Evolutionary conservation across 768 basidiomycete species (phyloP).

Genomic region (Antrodiella citrinella): DNA sequence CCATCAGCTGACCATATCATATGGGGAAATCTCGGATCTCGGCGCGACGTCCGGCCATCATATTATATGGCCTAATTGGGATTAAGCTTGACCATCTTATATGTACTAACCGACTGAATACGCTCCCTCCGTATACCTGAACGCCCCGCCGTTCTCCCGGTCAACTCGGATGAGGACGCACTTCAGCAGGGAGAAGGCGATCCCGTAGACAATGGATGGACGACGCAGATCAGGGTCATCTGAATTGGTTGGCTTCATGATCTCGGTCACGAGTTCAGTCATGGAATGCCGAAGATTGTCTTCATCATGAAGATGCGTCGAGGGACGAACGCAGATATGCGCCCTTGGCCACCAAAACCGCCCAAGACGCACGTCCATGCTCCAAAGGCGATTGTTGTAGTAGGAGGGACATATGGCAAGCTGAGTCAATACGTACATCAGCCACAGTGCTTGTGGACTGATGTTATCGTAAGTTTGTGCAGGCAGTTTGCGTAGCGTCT

Average conservation of each 20-base stretch:
- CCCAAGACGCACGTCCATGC: not conserved
- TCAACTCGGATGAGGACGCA: not conserved
- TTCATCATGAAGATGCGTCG: not conserved
- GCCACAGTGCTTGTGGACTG: not conserved
- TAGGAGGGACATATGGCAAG: not conserved
- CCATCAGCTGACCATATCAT: too few species aligned
- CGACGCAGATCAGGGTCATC: not conserved
- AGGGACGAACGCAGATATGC: not conserved
- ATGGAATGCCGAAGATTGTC: not conserved
- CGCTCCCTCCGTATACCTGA: not conserved
- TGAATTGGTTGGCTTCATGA: not conserved
- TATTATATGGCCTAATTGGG: too few species aligned
- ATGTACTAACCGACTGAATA: too few species aligned
- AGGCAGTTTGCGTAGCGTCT: not conserved
- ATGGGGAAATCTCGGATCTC: too few species aligned
- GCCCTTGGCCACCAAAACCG: not conserved
- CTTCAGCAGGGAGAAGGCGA: not conserved
- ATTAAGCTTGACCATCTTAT: too few species aligned
- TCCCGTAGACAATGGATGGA: not conserved
- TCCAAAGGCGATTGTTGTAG: not conserved
- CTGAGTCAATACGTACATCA: not conserved
- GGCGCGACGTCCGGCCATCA: too few species aligned
- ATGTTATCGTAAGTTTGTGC: not conserved
- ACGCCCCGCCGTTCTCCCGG: not conserved
- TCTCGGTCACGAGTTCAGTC: not conserved